Percentiles rank a stretch among this genome's conserved stretches.
phyloP scores from a whole-genome alignment of 2,329 filamentous ascomycete genomes.

The Aquanectria penicillioides region DNA sequence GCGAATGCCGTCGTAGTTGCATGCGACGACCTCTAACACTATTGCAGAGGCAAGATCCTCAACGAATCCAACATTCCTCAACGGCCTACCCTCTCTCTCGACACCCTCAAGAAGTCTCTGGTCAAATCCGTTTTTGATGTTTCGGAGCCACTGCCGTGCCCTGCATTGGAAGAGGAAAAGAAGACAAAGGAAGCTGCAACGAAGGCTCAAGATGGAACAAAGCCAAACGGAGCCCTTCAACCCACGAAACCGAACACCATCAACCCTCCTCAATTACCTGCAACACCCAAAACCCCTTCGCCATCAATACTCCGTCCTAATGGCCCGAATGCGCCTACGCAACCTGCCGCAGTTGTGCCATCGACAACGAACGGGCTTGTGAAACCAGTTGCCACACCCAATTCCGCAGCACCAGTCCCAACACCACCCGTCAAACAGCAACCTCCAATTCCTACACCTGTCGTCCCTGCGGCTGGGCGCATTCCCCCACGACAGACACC shows the following conservation, averaged over 20 bases:
- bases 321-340: background rate
- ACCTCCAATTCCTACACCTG: background rate
- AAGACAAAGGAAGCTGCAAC: slow-evolving; percentile 9
- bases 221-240: slow-evolving; percentile 20
- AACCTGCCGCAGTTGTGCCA: slow-evolving; percentile 1
- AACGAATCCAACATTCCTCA: slow-evolving; percentile 64
- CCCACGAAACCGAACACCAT: slow-evolving; percentile 24
- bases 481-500: slow-evolving; percentile 36
- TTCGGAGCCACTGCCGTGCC: slow-evolving; percentile 23
- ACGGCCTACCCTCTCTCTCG: slow-evolving; percentile 56
- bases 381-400: slow-evolving; percentile 25
- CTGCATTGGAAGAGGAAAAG: slow-evolving; percentile 19
- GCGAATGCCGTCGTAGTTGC: slow-evolving; percentile 27
- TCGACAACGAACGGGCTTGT: slow-evolving; percentile 14
- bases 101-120: slow-evolving; percentile 53
- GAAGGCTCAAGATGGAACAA: slow-evolving; percentile 22
- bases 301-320: slow-evolving; percentile 18
- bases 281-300: slow-evolving; percentile 24
- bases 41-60: slow-evolving; percentile 53
- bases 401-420: slow-evolving; percentile 16
- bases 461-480: background rate
- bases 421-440: slow-evolving; percentile 5
- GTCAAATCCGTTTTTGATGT: slow-evolving; percentile 41
- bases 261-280: slow-evolving; percentile 15
- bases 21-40: slow-evolving; percentile 35